Evolutionary conservation across 805 yeast genomes (phyloP).

Genomic region (Schwanniomyces yamadae): DNA sequence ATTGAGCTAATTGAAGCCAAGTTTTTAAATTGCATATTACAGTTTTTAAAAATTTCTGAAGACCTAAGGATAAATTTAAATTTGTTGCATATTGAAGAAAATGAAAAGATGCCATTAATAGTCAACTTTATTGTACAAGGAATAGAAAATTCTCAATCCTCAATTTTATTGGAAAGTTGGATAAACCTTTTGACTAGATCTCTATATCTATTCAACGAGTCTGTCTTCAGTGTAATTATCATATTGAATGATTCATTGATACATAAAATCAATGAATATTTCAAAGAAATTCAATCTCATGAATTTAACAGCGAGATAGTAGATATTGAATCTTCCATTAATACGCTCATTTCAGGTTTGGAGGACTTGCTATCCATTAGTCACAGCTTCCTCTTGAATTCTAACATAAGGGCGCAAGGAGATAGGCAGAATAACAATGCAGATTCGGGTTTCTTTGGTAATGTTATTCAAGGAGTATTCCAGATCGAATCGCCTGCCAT

Average conservation of each 20-base stretch:
- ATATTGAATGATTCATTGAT: constrained; percentile 54
- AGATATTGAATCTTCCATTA: constrained; percentile 44
- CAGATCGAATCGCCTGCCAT: constrained; percentile 64
- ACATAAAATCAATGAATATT: constrained; percentile 33
- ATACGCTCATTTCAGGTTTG: constrained; percentile 54
- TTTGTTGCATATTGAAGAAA: constrained; percentile 30
- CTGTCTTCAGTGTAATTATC: constrained; percentile 55
- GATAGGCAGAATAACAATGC: constrained; percentile 12
- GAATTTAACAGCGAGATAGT: constrained; percentile 10
- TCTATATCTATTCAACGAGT: constrained; percentile 48
- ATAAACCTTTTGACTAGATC: constrained; percentile 51
- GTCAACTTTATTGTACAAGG: constrained; percentile 51
- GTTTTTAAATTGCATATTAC: constrained; percentile 27
- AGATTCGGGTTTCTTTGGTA: constrained; percentile 59
- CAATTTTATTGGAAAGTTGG: constrained; percentile 48
- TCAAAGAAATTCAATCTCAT: constrained; percentile 22
- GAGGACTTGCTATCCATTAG: constrained; percentile 63
- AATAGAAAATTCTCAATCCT: constrained; percentile 42
- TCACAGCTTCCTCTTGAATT: constrained; percentile 51
- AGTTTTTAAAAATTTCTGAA: constrained; percentile 30
- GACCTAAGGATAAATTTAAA: constrained; percentile 25
- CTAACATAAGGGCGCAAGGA: constrained; percentile 18
- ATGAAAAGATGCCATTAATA: constrained; percentile 27
- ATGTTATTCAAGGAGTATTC: constrained; percentile 76
- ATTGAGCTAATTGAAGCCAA: constrained; percentile 29